Evolutionary conservation across 371 early-diverging fungal species (phyloP).

Genomic region (Amoeboaphelidium occidentale): DNA sequence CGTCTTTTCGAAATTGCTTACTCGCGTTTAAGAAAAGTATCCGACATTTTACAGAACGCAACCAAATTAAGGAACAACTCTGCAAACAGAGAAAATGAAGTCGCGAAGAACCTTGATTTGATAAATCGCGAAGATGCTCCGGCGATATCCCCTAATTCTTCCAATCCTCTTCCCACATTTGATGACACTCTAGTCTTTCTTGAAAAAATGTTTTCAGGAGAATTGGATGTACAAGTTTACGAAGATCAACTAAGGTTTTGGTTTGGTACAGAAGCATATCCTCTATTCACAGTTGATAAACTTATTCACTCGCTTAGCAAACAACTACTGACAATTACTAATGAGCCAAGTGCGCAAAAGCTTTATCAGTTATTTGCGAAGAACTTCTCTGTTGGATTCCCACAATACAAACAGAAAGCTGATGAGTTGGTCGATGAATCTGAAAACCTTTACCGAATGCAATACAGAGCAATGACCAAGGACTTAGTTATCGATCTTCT

Average conservation of each 20-base stretch:
- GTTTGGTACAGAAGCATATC: slow-evolving; percentile 62
- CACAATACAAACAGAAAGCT: slow-evolving; percentile 52
- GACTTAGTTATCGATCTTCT: neutral
- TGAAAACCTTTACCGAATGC: slow-evolving; percentile 58
- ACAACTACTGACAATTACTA: slow-evolving; percentile 31
- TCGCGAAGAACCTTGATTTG: neutral
- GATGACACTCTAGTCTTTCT: too few relatives aligned
- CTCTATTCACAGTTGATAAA: slow-evolving; percentile 66
- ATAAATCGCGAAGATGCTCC: slow-evolving; percentile 13
- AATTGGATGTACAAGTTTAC: slow-evolving; percentile 40
- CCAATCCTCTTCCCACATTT: too few relatives aligned
- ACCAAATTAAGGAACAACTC: too few relatives aligned
- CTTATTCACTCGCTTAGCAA: slow-evolving; percentile 47
- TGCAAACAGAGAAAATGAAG: slow-evolving; percentile 8
- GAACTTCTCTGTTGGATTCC: too few relatives aligned
- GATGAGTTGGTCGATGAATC: slow-evolving; percentile 47
- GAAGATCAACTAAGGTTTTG: slow-evolving; percentile 73
- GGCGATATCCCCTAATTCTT: slow-evolving; percentile 34
- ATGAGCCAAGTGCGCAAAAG: slow-evolving; percentile 25
- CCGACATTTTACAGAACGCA: too few relatives aligned
- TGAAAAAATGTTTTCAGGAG: too few relatives aligned
- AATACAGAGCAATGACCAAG: slow-evolving; percentile 16
- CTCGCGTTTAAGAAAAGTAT: too few relatives aligned
- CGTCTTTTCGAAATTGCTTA: slow-evolving; percentile 62
- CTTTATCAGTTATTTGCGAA: slow-evolving; percentile 34